These are phyloP conservation scores for Eucalyptus marginata DNA, from an alignment of 345 rosid species.

Conservation along the genomic window DNA sequence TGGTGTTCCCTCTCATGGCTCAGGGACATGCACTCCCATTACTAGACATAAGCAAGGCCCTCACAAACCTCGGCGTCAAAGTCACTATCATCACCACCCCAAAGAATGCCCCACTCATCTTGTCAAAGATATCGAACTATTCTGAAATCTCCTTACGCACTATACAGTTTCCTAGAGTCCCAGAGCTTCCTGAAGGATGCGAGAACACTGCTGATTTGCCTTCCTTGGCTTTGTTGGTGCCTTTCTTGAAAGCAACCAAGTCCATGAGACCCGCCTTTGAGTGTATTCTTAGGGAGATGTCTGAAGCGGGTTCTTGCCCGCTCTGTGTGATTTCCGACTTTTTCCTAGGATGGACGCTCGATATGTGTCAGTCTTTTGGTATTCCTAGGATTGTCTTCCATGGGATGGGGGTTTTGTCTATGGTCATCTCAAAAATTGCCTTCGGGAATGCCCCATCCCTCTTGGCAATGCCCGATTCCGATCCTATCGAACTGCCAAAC, in stretches of 20 bases:
- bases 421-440: neutral
- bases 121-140: neutral
- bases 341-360: conserved; percentile 6
- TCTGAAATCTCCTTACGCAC: neutral
- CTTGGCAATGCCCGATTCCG: neutral
- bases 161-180: neutral
- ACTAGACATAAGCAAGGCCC: conserved; percentile 17
- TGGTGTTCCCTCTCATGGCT: conserved; percentile 29
- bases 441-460: neutral
- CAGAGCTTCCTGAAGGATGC: conserved; percentile 1
- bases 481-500: neutral
- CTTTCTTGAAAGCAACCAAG: conserved; percentile 4
- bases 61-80: neutral
- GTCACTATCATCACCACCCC: conserved; percentile 20
- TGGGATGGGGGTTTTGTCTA: conserved; percentile 4
- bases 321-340: conserved; percentile 11
- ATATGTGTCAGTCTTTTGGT: neutral
- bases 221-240: neutral
- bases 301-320: neutral
- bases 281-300: neutral
- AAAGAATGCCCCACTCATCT: conserved; percentile 4
- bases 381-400: conserved; percentile 15
- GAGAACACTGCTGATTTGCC: conserved; percentile 11
- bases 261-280: conserved; percentile 7
- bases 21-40: conserved; percentile 27